A percentile compares a stretch with the other conserved stretches of the same genome.
Conservation (phyloP, 805 yeast genomes). For the Ogataea polymorpha region DNA sequence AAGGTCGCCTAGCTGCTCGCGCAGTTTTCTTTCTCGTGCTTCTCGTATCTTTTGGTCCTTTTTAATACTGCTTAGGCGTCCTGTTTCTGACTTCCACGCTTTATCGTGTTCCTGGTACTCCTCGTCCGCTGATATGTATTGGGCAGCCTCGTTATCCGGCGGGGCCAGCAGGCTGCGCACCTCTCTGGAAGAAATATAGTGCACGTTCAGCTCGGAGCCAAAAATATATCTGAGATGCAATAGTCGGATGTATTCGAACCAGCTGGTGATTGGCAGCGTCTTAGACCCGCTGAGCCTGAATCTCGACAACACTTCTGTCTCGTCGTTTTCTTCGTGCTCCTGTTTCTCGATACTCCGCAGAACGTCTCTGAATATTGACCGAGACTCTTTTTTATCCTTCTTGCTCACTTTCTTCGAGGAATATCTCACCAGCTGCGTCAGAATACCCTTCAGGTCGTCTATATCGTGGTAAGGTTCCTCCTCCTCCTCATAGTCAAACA, state of each 20-base stretch:
- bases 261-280: constrained; percentile 45
- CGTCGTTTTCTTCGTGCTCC: constrained; percentile 14
- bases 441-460: constrained; percentile 40
- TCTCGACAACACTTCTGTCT: constrained; percentile 24
- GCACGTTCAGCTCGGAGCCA: constrained; percentile 49
- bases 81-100: constrained; percentile 19
- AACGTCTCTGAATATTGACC: constrained; percentile 60
- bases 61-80: constrained; percentile 19
- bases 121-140: constrained; percentile 12
- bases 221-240: constrained; percentile 49
- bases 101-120: constrained; percentile 10
- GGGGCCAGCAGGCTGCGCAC: constrained; percentile 22
- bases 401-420: constrained; percentile 59
- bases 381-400: constrained; percentile 57
- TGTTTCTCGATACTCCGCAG: constrained; percentile 43
- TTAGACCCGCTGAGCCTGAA: constrained; percentile 44
- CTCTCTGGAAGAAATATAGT: constrained; percentile 35
- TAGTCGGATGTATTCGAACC: constrained; percentile 49
- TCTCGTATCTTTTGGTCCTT: constrained; percentile 25
- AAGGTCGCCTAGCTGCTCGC: constrained; percentile 23
- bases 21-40: constrained; percentile 25
- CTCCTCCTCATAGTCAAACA: constrained; percentile 38
- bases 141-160: constrained; percentile 14
- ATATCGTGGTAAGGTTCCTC: constrained; percentile 51
- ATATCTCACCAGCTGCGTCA: constrained; percentile 44